phyloP scores from a whole-genome alignment of 345 rosid genomes.

The Sisymbrium altissimum region DNA sequence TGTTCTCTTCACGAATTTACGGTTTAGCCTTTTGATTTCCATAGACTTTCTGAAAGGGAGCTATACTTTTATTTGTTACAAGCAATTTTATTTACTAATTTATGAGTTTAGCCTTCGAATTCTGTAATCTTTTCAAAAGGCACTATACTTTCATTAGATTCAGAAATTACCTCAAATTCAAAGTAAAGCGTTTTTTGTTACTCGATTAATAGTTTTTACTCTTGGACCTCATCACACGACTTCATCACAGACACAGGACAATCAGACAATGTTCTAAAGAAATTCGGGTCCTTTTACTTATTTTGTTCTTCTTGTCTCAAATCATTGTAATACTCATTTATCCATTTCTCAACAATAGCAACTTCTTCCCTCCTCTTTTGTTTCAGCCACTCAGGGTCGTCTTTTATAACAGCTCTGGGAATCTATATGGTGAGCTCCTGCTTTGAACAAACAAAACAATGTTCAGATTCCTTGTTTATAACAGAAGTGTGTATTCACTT shows the following conservation, averaged over 20 bases:
- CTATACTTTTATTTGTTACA: not conserved
- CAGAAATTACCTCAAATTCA: not conserved
- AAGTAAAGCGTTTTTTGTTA: not conserved
- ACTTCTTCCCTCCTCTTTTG: constrained; percentile 61
- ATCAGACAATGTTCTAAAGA: not conserved
- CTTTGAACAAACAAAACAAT: not conserved
- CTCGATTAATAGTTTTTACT: not conserved
- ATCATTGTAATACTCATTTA: constrained; percentile 49
- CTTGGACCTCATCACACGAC: not conserved
- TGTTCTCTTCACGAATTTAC: not conserved
- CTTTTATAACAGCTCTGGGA: constrained; percentile 48
- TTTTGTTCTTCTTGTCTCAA: constrained; percentile 25
- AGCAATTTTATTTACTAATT: not conserved
- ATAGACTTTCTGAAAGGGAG: not conserved
- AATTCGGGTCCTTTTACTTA: not conserved
- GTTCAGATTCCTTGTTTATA: not conserved
- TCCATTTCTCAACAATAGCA: constrained; percentile 49
- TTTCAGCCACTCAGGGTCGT: constrained; percentile 59
- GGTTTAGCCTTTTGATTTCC: not conserved
- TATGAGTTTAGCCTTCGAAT: not conserved
- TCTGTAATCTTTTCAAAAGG: not conserved
- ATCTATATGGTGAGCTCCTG: constrained; percentile 72
- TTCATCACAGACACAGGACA: not conserved
- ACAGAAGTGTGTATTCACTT: not conserved
- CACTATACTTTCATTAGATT: not conserved